phyloP scores from a whole-genome alignment of 441 rosid genomes.

The Bruguiera hainesii region DNA sequence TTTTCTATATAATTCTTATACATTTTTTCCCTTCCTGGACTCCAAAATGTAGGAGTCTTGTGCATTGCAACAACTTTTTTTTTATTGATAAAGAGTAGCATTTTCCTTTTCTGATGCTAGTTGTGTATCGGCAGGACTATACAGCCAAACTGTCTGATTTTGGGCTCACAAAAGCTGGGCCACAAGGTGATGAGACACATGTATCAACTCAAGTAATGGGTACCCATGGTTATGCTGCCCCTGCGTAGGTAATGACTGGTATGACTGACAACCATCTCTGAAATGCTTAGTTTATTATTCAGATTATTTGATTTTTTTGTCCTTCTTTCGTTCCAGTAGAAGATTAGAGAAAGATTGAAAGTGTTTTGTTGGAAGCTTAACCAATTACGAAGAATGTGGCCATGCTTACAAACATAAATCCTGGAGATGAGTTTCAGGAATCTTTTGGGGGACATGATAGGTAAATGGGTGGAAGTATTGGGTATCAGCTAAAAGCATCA shows the following conservation, averaged over 20 bases:
- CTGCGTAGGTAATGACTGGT: conserved; percentile 99
- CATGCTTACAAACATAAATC: no score
- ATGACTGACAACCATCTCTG: conserved; percentile 23
- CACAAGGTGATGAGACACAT: conserved; percentile 96
- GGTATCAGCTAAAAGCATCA: conserved; percentile 1
- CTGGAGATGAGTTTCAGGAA: conserved; percentile 8
- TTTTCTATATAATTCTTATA: no score
- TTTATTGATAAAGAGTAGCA: neutral
- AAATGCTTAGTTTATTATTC: neutral
- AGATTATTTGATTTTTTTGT: neutral
- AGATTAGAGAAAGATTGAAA: neutral
- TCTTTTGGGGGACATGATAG: conserved; percentile 9
- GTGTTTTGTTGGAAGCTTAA: conserved; percentile 1
- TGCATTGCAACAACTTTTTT: conserved; percentile 17
- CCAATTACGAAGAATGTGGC: conserved; percentile 4
- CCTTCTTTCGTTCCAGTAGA: no score
- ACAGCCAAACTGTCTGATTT: conserved; percentile 98
- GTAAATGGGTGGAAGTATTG: conserved; percentile 10
- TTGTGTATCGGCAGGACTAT: conserved; percentile 59
- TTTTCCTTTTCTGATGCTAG: conserved; percentile 10
- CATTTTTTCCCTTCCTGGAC: no score
- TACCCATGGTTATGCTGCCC: conserved; percentile 98
- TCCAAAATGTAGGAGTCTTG: no score
- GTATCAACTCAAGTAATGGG: conserved; percentile 99
- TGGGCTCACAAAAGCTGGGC: conserved; percentile 99